phyloP scores from a whole-genome alignment of 78 protist genomes.

The Dictyostelium firmibasis region DNA sequence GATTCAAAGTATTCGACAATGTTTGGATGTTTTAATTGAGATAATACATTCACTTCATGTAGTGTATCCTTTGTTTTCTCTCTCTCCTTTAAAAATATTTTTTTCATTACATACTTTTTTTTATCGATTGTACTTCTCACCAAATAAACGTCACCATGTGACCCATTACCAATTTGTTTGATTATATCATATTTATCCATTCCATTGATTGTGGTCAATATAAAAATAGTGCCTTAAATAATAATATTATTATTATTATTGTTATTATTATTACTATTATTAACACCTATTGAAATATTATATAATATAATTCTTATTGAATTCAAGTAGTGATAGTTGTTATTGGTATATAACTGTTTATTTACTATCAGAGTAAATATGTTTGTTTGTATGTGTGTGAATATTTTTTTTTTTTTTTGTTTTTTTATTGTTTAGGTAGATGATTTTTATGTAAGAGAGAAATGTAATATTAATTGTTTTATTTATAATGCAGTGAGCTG shows the following conservation, averaged over 20 bases:
- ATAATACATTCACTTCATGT: slow-evolving; percentile 46
- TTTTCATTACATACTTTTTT: slow-evolving; percentile 64
- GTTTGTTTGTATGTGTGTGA: no score
- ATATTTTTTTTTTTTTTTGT: no score
- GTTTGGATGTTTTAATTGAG: slow-evolving; percentile 66
- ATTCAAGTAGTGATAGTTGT: no score
- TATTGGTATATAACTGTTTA: no score
- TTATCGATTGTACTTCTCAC: slow-evolving; percentile 41
- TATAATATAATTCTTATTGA: no score
- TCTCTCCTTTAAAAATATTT: slow-evolving; percentile 45
- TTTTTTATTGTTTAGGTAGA: background rate
- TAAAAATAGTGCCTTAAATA: background rate
- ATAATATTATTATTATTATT: no score
- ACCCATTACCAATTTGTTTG: slow-evolving; percentile 64
- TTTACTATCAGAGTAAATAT: no score
- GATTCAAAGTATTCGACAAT: slow-evolving; percentile 77
- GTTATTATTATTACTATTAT: no score
- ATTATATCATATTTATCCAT: slow-evolving; percentile 58
- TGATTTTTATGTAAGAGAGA: background rate
- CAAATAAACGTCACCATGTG: slow-evolving; percentile 75
- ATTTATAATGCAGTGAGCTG: background rate
- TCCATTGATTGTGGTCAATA: background rate
- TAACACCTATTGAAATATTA: no score
- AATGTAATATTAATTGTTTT: background rate
- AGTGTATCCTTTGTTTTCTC: slow-evolving; percentile 26